These are phyloP conservation scores for Odontarrhena argentea DNA, from an alignment of 345 rosid genomes.

Conservation along the genomic window DNA sequence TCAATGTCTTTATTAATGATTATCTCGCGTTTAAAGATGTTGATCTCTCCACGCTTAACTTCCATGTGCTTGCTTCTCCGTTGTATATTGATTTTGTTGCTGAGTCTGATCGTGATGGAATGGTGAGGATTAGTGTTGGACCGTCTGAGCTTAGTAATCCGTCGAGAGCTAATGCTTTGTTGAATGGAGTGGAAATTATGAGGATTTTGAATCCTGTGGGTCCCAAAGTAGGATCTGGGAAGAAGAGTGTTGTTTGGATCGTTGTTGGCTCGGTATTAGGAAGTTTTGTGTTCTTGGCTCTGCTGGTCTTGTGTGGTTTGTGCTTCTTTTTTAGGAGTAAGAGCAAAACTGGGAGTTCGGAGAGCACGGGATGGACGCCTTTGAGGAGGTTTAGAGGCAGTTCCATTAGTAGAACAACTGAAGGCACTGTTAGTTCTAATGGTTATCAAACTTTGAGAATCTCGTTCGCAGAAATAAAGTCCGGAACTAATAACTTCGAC, in stretches of 20 bases:
- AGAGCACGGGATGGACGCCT: conserved; percentile 81
- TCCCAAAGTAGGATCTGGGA: conserved; percentile 39
- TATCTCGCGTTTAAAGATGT: conserved; percentile 64
- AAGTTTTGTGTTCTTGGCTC: conserved; percentile 47
- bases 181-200: conserved; percentile 94
- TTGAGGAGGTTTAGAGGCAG: conserved; percentile 75
- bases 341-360: conserved; percentile 51
- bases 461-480: conserved; percentile 71
- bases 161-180: conserved; percentile 59
- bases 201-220: conserved; percentile 51
- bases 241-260: conserved; percentile 51
- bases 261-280: conserved; percentile 64
- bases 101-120: conserved; percentile 58
- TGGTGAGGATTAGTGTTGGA: conserved; percentile 68
- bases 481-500: conserved; percentile 81
- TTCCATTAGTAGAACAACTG: conserved; percentile 67
- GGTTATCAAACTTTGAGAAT: conserved; percentile 67
- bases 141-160: conserved; percentile 78
- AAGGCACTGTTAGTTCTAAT: conserved; percentile 62
- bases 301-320: conserved; percentile 40
- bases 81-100: conserved; percentile 70
- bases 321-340: conserved; percentile 46
- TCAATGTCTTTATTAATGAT: conserved; percentile 72
- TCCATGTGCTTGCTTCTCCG: conserved; percentile 74
- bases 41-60: conserved; percentile 70